These are phyloP conservation scores for Drechslerella coelobrocha DNA, from an alignment of 2,329 filamentous ascomycete species.

Conservation along the genomic window DNA sequence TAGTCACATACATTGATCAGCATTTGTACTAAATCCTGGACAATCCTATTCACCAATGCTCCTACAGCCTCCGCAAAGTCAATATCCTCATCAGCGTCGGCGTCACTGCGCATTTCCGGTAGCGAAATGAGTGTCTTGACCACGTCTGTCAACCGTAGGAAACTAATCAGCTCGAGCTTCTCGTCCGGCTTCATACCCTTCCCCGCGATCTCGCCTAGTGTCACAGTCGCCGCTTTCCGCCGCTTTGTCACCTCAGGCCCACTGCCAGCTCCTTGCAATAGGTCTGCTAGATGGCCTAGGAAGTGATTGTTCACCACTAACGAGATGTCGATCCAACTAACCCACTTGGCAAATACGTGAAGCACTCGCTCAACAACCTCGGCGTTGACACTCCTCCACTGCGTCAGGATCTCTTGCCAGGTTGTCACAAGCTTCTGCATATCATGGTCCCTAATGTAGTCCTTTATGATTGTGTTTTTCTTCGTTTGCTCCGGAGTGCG, in stretches of 20 bases:
- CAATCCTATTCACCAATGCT: conserved; percentile 89
- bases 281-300: conserved; percentile 81
- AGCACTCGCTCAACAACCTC: conserved; percentile 83
- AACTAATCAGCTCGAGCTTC: conserved; percentile 91
- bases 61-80: conserved; percentile 94
- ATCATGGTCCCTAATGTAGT: conserved; percentile 83
- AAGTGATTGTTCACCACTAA: conserved; percentile 89
- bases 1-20: conserved; percentile 66
- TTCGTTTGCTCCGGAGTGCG: conserved; percentile 80
- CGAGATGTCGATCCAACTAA: conserved; percentile 97
- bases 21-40: conserved; percentile 84
- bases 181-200: conserved; percentile 97
- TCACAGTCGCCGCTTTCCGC: conserved; percentile 88
- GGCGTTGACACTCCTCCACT: conserved; percentile 75
- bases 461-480: conserved; percentile 87
- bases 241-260: conserved; percentile 64
- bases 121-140: conserved; percentile 85
- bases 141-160: conserved; percentile 85
- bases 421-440: conserved; percentile 85
- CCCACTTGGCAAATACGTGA: conserved; percentile 93
- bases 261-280: conserved; percentile 74
- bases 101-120: conserved; percentile 74
- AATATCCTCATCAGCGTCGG: conserved; percentile 85
- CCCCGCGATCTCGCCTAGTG: conserved; percentile 91
- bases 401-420: conserved; percentile 87